Percentiles rank a stretch among this genome's conserved stretches.
phyloP scores from a whole-genome alignment of 169 alveolate species.

The Cryptosporidium sp. region DNA sequence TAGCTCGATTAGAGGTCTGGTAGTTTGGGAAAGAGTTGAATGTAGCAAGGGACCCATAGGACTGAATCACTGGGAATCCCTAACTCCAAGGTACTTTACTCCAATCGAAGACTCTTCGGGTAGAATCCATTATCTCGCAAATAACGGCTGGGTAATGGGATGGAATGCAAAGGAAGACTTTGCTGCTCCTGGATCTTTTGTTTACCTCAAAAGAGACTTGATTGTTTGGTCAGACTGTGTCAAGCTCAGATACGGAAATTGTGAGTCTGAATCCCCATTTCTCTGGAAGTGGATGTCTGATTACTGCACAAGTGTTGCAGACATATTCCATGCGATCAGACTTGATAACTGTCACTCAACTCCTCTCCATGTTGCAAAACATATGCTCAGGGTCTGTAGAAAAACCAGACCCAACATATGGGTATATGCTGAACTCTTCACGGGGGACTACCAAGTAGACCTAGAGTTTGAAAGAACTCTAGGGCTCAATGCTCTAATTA shows the following conservation, averaged over 20 bases:
- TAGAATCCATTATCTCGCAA: constrained; percentile 78
- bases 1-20: constrained; percentile 77
- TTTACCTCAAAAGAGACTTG: constrained; percentile 90
- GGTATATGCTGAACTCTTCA: constrained; percentile 93
- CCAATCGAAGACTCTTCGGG: constrained; percentile 77
- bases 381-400: constrained; percentile 89
- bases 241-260: constrained; percentile 90
- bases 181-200: constrained; percentile 89
- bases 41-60: constrained; percentile 78
- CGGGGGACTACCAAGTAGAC: constrained; percentile 88
- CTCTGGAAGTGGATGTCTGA: constrained; percentile 92
- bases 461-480: constrained; percentile 85
- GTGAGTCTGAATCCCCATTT: constrained; percentile 88
- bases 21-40: constrained; percentile 77
- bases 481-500: constrained; percentile 89
- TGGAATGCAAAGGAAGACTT: constrained; percentile 89
- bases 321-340: constrained; percentile 91
- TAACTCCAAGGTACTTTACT: constrained; percentile 84
- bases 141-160: constrained; percentile 87
- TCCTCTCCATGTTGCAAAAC: constrained; percentile 90
- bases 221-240: constrained; percentile 94
- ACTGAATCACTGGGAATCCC: constrained; percentile 78
- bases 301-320: constrained; percentile 88
- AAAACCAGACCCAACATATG: constrained; percentile 87
- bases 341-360: constrained; percentile 96